Base-by-base conservation (phyloP, 2,329 filamentous ascomycete species). In the Sporothrix schenckii region DNA sequence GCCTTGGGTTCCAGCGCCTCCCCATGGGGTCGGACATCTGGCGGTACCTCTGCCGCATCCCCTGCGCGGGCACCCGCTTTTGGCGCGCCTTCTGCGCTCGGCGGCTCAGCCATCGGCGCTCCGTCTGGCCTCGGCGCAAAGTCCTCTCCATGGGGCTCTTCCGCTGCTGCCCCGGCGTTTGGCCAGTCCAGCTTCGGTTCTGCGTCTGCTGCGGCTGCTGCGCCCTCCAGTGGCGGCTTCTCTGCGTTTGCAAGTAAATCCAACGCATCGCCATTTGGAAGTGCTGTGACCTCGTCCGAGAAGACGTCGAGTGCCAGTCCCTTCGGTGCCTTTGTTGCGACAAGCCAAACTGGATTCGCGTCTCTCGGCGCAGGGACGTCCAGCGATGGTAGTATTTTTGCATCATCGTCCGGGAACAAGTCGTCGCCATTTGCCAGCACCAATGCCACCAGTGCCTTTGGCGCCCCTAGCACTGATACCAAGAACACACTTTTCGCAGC, bases 101-200 rank as follows among this genome's bases (percentile, higher is more conserved):
- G 70, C 30, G 67, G 71, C 3, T 49, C 72, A 24, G 75, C 81
- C 2, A 80, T 85, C 70, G 83, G 83, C 0, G 72, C 76, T 4
- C 69, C 75, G 60, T 72, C 78, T n/a, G 74, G 77, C 16, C 77
- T 82, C 73, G 77, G 81, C 54, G 69, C 66, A 21, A 75, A 75
- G 65, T 70, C 76, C 74, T 75, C 74, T 27, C 65, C 72, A 77
- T 70, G 80, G 83, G 60, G 71, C 24, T 27, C 69, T 1, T 56
- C 39, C 2, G 65, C 60, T 44, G 75, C 77, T 21, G 73, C 79
- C 4, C 80, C 85, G 21, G 80, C 84, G 1, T 89, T 89, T 77
- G 87, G 87, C 1, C 86, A 88, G 75, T 78, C 84, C 9, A 81
- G 83, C 16, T 86, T 87, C 69, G 76, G 83, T 68, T 63, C 76